phyloP scores from a whole-genome alignment of 1,284 basidiomycete genomes.

The Apiotrichum porosum region DNA sequence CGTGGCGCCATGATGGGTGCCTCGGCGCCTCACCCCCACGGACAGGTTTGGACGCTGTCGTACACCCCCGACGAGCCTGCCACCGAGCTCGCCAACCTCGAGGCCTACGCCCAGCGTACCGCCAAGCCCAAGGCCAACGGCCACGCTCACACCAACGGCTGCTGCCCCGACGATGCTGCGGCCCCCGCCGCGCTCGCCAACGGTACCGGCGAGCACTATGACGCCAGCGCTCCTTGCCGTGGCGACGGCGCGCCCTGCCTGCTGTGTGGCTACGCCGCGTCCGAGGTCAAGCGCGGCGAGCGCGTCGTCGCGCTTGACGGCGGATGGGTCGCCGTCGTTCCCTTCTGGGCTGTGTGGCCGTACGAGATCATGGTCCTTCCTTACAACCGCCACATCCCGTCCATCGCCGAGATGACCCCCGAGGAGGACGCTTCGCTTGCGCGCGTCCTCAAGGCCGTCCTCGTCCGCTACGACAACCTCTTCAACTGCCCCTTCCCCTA shows the following conservation, averaged over 20 bases:
- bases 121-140: background rate
- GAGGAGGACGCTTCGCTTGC: conserved; percentile 65
- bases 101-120: conserved; percentile 52
- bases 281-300: conserved; percentile 59
- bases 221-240: conserved; percentile 9
- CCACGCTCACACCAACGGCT: conserved; percentile 47
- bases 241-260: conserved; percentile 63
- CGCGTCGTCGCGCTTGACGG: conserved; percentile 62
- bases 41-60: conserved; percentile 83
- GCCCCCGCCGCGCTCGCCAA: background rate
- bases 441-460: conserved; percentile 60
- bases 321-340: conserved; percentile 81
- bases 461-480: conserved; percentile 77
- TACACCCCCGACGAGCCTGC: conserved; percentile 66
- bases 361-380: conserved; percentile 84
- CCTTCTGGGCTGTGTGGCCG: conserved; percentile 97
- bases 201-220: background rate
- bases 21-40: conserved; percentile 92
- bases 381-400: conserved; percentile 68
- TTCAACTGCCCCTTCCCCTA: conserved; percentile 86
- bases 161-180: background rate
- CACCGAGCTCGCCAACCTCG: conserved; percentile 61
- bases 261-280: conserved; percentile 76
- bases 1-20: conserved; percentile 96
- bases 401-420: conserved; percentile 58